These are phyloP conservation scores for Chlorella sp. DNA, from an alignment of 139 green algal genomes.

Conservation along the genomic window DNA sequence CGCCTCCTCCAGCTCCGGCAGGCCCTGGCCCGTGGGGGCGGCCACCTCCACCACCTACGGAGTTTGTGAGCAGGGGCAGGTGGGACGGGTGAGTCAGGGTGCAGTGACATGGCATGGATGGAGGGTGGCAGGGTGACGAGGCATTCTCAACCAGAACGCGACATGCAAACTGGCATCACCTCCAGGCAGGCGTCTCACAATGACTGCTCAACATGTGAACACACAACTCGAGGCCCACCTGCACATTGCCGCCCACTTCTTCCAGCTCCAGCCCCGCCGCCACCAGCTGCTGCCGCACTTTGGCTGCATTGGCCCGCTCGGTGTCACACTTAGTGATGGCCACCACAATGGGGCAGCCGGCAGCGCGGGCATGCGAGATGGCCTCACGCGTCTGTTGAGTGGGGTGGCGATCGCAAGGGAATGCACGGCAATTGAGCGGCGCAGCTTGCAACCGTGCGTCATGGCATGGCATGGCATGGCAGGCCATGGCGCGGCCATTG, in stretches of 20 bases:
- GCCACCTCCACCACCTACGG: slow-evolving; percentile 75
- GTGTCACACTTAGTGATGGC: slow-evolving; percentile 92
- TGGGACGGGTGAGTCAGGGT: no score
- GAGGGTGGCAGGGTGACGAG: neutral
- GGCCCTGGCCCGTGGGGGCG: slow-evolving; percentile 61
- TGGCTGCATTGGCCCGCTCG: slow-evolving; percentile 49
- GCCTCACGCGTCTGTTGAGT: slow-evolving; percentile 78
- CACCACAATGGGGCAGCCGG: slow-evolving; percentile 86
- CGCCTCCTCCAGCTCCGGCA: slow-evolving; percentile 87
- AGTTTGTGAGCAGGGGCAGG: no score
- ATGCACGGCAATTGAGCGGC: neutral
- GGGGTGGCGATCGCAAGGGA: neutral
- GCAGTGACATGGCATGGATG: neutral
- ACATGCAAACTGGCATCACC: no score
- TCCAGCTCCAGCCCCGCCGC: slow-evolving; percentile 87
- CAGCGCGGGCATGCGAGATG: slow-evolving; percentile 68
- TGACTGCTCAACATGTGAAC: no score
- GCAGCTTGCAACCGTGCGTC: no score
- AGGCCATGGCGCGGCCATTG: no score
- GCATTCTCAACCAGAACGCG: no score
- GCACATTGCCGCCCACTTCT: slow-evolving; percentile 82
- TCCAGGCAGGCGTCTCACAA: no score
- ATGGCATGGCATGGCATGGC: no score
- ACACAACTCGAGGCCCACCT: slow-evolving; percentile 33
- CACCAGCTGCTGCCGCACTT: slow-evolving; percentile 80